Evolutionary conservation across 2,329 filamentous ascomycete genomes (phyloP).

Genomic region (Cryphonectria parasitica): DNA sequence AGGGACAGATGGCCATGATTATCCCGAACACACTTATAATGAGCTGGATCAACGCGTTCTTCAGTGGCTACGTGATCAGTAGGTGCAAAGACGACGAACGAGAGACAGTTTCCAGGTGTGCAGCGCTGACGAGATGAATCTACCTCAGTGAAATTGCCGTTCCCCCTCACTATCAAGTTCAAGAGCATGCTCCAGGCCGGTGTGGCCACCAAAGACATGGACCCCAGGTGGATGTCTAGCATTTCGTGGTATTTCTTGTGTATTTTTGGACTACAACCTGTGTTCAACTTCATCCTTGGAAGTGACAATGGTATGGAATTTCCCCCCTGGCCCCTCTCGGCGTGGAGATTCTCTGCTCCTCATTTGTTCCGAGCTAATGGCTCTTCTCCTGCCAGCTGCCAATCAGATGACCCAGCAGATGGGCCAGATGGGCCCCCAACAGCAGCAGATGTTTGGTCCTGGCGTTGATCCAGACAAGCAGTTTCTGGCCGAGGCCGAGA

Average conservation of each 20-base stretch:
- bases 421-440: constrained; percentile 73
- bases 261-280: constrained; percentile 92
- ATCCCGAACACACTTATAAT: constrained; percentile 98
- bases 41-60: constrained; percentile 99
- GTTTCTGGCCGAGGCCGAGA: constrained; percentile 90
- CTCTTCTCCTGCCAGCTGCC: constrained; percentile 63
- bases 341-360: background rate
- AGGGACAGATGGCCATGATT: constrained; percentile 99
- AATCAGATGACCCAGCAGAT: constrained; percentile 93
- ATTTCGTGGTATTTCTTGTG: constrained; percentile 99
- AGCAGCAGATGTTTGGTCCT: constrained; percentile 78
- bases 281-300: constrained; percentile 95
- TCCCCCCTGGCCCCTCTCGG: background rate
- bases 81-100: constrained; percentile 41
- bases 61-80: constrained; percentile 98
- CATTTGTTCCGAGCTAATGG: constrained; percentile 29
- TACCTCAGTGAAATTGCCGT: constrained; percentile 83
- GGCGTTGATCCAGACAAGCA: constrained; percentile 95
- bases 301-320: constrained; percentile 85
- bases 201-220: constrained; percentile 92
- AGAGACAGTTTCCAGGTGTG: too few species aligned
- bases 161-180: constrained; percentile 97
- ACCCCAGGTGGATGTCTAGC: constrained; percentile 97
- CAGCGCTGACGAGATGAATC: constrained; percentile 29
- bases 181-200: constrained; percentile 99